Evolutionary conservation across 108 stramenopile species (phyloP).

Genomic region (Mediolabrus comicus): DNA sequence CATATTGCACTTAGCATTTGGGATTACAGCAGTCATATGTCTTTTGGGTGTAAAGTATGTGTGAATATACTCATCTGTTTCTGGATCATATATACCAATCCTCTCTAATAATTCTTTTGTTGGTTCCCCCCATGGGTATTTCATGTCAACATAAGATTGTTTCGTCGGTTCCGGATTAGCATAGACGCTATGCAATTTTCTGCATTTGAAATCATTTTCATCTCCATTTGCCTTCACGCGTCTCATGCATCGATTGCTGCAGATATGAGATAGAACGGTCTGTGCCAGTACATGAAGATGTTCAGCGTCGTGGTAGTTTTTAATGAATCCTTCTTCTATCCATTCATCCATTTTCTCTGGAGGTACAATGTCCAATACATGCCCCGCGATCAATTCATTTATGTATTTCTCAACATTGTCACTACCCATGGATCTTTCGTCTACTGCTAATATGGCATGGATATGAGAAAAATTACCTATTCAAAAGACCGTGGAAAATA

Average conservation of each 20-base stretch:
- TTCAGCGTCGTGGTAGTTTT: background rate
- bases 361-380: background rate
- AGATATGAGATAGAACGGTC: background rate
- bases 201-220: background rate
- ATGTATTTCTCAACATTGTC: background rate
- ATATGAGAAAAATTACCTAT: background rate
- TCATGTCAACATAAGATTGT: background rate
- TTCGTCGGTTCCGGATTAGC: background rate
- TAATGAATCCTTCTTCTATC: background rate
- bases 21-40: background rate
- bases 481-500: no score
- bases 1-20: conserved; percentile 13
- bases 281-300: background rate
- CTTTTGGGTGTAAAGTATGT: background rate
- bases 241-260: background rate
- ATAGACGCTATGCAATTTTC: background rate
- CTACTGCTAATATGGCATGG: background rate
- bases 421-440: background rate
- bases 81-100: background rate
- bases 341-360: background rate
- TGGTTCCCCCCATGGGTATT: background rate
- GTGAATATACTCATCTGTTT: background rate
- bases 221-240: background rate
- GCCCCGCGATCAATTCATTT: background rate
- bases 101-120: background rate